phyloP scores from a whole-genome alignment of 305 asterid species.

The Euphrasia arctica region DNA sequence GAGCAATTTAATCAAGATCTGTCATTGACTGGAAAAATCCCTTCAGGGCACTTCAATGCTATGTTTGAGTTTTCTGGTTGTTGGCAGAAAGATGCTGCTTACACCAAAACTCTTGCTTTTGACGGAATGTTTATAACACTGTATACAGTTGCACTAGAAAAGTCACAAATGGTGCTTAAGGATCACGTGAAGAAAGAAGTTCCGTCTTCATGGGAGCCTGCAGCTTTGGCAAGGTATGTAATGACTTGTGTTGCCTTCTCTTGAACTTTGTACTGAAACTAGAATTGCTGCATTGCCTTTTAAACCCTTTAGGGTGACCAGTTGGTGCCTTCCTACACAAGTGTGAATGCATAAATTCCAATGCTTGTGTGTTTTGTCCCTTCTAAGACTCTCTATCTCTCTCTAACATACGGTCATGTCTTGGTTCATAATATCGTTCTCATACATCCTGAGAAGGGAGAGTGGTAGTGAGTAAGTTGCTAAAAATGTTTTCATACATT shows the following conservation, averaged over 20 bases:
- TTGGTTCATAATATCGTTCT: background rate
- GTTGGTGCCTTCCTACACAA: constrained; percentile 12
- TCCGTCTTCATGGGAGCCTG: constrained; percentile 95
- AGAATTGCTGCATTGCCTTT: constrained; percentile 20
- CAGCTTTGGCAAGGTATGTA: constrained; percentile 82
- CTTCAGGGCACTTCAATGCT: constrained; percentile 91
- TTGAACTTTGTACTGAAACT: constrained; percentile 18
- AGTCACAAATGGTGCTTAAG: constrained; percentile 82
- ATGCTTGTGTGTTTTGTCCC: constrained; percentile 13
- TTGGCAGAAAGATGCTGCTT: constrained; percentile 97
- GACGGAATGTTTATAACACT: constrained; percentile 89
- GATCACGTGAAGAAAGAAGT: constrained; percentile 87
- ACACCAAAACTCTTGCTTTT: constrained; percentile 78
- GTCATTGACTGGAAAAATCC: constrained; percentile 68
- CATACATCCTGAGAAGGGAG: constrained; percentile 5
- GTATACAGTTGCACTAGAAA: constrained; percentile 86
- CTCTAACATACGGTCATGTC: constrained; percentile 6
- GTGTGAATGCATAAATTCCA: constrained; percentile 9
- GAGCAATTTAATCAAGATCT: too few species aligned
- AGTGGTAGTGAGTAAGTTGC: background rate
- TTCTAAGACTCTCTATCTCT: background rate
- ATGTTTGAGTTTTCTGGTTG: constrained; percentile 95
- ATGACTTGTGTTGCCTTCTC: constrained; percentile 19
- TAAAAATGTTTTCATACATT: too few species aligned
- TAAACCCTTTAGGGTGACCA: constrained; percentile 6